phyloP scores from a whole-genome alignment of 495 filamentous ascomycete species.

The Lichenothelia convexa region DNA sequence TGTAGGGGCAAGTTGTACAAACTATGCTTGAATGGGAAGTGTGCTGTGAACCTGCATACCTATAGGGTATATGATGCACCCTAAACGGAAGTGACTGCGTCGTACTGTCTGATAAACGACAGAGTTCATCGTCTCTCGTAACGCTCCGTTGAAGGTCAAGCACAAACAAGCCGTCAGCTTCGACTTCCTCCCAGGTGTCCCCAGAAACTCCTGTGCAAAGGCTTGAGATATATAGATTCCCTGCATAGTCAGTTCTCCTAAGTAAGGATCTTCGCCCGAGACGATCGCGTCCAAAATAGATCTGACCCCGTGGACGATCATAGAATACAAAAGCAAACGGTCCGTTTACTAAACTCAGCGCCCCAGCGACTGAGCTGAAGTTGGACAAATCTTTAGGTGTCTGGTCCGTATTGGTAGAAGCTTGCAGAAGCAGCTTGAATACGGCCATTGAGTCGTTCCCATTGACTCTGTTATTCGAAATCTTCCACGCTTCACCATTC shows the following conservation, averaged over 20 bases:
- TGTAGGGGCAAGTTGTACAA: too few relatives aligned
- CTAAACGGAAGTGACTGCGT: too few relatives aligned
- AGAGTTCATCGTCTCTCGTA: too few relatives aligned
- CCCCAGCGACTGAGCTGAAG: conserved; percentile 28
- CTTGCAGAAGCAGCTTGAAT: conserved; percentile 37
- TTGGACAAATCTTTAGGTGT: neutral
- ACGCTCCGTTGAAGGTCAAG: conserved; percentile 41
- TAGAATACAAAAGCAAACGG: conserved; percentile 88
- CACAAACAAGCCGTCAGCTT: conserved; percentile 59
- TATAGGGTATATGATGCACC: too few relatives aligned
- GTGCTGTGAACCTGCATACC: too few relatives aligned
- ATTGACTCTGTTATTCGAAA: conserved; percentile 31
- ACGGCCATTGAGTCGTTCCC: conserved; percentile 67
- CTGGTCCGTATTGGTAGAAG: neutral
- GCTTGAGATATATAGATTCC: conserved; percentile 52
- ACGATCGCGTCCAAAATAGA: conserved; percentile 74
- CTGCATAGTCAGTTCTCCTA: conserved; percentile 24
- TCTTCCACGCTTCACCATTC: conserved; percentile 96
- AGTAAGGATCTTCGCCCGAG: conserved; percentile 75
- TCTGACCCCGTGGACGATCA: conserved; percentile 35
- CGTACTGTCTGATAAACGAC: too few relatives aligned
- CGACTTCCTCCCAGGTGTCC: conserved; percentile 55
- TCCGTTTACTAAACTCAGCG: conserved; percentile 49
- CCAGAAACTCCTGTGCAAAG: conserved; percentile 38
- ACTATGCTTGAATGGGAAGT: too few relatives aligned